These are phyloP conservation scores for Ceratocystis lukuohia DNA, from an alignment of 2,329 filamentous ascomycete species.

Conservation along the genomic window DNA sequence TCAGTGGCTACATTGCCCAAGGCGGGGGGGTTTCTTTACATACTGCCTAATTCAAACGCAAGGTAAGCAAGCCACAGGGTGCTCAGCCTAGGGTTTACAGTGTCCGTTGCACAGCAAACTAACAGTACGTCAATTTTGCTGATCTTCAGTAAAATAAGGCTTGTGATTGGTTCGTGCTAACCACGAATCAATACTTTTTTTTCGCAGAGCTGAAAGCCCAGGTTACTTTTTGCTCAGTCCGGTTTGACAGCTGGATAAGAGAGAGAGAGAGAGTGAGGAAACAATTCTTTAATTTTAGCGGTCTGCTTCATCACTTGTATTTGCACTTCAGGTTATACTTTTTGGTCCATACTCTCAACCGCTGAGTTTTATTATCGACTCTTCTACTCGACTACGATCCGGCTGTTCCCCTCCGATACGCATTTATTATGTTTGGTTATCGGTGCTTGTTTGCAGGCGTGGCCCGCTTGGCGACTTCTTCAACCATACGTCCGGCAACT, in stretches of 20 bases:
- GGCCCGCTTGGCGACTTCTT: slow-evolving; percentile 8
- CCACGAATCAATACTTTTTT: slow-evolving; percentile 8
- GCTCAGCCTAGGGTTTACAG: slow-evolving; percentile 6
- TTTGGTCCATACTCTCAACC: too few relatives aligned
- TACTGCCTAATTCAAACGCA: not conserved
- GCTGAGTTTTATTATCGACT: not conserved
- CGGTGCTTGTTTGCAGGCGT: slow-evolving; percentile 13
- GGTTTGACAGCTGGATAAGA: not conserved
- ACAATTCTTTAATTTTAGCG: too few relatives aligned
- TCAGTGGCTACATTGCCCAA: not conserved
- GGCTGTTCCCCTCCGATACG: not conserved
- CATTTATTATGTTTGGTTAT: slow-evolving; percentile 10
- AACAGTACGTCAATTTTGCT: not conserved
- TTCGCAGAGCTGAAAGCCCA: not conserved
- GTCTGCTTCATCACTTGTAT: too few relatives aligned
- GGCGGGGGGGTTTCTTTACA: not conserved
- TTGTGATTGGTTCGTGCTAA: slow-evolving; percentile 13
- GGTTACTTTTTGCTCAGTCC: not conserved
- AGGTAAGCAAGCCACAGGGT: not conserved
- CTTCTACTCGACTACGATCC: not conserved
- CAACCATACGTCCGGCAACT: slow-evolving; percentile 14
- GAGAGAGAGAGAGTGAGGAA: not conserved
- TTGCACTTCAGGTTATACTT: too few relatives aligned
- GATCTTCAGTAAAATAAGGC: slow-evolving; percentile 8
- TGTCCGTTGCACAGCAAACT: not conserved